Evolutionary conservation across 2,329 filamentous ascomycete species (phyloP).

Genomic region (Penicillium sp.): DNA sequence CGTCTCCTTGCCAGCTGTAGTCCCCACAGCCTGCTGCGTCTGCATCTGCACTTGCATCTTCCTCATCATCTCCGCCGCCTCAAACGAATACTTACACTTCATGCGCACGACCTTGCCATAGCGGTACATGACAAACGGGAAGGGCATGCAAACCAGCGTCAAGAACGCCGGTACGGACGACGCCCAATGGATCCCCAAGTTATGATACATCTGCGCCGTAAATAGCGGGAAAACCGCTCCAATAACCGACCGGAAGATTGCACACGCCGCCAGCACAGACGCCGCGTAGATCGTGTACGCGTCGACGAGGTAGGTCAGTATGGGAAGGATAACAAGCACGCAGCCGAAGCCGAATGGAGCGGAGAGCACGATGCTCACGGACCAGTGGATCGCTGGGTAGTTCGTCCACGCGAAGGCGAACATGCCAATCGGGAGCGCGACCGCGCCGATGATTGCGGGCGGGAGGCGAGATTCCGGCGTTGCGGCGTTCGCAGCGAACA

Average conservation of each 20-base stretch:
- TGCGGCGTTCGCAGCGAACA: not conserved
- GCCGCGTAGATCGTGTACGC: slow-evolving; percentile 10
- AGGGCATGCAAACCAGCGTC: not conserved
- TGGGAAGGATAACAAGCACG: not conserved
- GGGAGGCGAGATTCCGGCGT: slow-evolving; percentile 7
- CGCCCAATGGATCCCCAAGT: not conserved
- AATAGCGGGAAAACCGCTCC: slow-evolving; percentile 1
- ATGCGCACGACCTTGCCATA: not conserved
- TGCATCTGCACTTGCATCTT: not conserved
- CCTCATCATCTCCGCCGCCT: not conserved
- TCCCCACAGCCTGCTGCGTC: no score
- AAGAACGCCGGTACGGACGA: not conserved
- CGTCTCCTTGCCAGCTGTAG: not conserved
- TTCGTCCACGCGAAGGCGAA: slow-evolving; percentile 16
- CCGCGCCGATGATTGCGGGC: not conserved
- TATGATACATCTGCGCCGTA: slow-evolving; percentile 1
- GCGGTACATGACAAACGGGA: not conserved
- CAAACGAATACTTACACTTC: not conserved
- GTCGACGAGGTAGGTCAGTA: slow-evolving; percentile 8
- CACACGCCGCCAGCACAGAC: not conserved
- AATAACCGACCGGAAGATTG: not conserved
- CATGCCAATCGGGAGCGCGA: slow-evolving; percentile 6
- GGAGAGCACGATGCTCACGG: not conserved
- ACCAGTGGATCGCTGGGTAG: slow-evolving; percentile 2
- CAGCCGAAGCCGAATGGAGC: slow-evolving; percentile 7